phyloP scores from a whole-genome alignment of 805 yeast genomes.

The Barnettozyma pratensis region DNA sequence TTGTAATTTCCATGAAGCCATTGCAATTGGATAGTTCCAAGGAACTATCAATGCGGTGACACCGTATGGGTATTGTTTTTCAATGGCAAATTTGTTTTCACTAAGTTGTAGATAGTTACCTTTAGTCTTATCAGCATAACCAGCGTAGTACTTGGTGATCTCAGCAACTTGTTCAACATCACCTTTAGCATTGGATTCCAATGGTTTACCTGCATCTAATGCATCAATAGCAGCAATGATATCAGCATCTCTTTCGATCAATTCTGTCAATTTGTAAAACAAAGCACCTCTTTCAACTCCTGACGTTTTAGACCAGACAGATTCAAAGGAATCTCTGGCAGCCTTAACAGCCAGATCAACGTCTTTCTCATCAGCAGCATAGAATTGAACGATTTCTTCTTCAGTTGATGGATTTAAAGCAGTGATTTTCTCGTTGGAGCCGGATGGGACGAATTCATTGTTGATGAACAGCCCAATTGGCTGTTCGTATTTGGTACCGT shows the following conservation, averaged over 20 bases:
- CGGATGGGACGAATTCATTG: constrained; percentile 70
- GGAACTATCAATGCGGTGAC: constrained; percentile 81
- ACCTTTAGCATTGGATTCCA: constrained; percentile 58
- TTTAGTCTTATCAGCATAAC: constrained; percentile 63
- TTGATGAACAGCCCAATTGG: constrained; percentile 89
- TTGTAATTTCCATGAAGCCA: constrained; percentile 75
- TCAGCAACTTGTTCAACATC: constrained; percentile 61
- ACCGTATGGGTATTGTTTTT: constrained; percentile 70
- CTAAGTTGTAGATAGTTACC: constrained; percentile 62
- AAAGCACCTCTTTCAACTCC: constrained; percentile 51
- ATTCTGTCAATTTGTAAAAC: constrained; percentile 58
- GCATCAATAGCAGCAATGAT: constrained; percentile 65
- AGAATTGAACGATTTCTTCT: constrained; percentile 43
- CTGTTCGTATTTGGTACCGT: constrained; percentile 60
- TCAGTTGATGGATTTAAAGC: constrained; percentile 57
- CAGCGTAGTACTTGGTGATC: constrained; percentile 66
- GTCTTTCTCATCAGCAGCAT: constrained; percentile 16
- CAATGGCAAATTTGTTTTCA: constrained; percentile 61
- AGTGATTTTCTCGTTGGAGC: constrained; percentile 49
- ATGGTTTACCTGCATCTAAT: constrained; percentile 73
- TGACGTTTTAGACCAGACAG: constrained; percentile 61
- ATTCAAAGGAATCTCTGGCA: constrained; percentile 56
- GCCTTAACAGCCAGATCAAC: constrained; percentile 27
- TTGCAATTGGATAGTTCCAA: constrained; percentile 80
- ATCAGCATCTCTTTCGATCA: constrained; percentile 60